Evolutionary conservation across 2,329 filamentous ascomycete genomes (phyloP).

Genomic region (Dothideomycetidae sp.): DNA sequence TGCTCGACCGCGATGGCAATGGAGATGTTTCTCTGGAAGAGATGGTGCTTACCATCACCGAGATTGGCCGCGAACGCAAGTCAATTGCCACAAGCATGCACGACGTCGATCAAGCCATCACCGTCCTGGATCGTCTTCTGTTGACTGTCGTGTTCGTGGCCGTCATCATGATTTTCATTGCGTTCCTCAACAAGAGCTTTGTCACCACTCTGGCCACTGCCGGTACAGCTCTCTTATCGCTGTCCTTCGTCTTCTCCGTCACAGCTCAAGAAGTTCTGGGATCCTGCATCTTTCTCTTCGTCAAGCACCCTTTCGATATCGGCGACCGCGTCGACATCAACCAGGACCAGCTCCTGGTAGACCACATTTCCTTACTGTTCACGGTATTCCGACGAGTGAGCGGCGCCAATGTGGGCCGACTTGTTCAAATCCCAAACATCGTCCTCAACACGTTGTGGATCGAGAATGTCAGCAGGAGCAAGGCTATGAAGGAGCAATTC

Average conservation of each 20-base stretch:
- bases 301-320: conserved; percentile 96
- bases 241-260: conserved; percentile 92
- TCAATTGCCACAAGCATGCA: conserved; percentile 88
- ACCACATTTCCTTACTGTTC: conserved; percentile 87
- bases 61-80: conserved; percentile 75
- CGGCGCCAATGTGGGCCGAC: conserved; percentile 52
- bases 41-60: conserved; percentile 76
- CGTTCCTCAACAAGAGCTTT: conserved; percentile 78
- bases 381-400: conserved; percentile 78
- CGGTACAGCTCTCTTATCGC: conserved; percentile 77
- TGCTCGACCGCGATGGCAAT: conserved; percentile 75
- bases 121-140: conserved; percentile 76
- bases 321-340: conserved; percentile 83
- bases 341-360: conserved; percentile 59
- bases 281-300: conserved; percentile 95
- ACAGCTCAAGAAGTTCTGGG: conserved; percentile 93
- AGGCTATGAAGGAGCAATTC: conserved; percentile 78
- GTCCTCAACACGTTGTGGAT: conserved; percentile 86
- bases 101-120: conserved; percentile 88
- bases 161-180: conserved; percentile 49
- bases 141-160: conserved; percentile 68
- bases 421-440: conserved; percentile 73
- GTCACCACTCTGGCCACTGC: conserved; percentile 75
- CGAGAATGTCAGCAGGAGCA: conserved; percentile 82
- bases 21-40: conserved; percentile 92